Base-by-base conservation (phyloP, 1,284 basidiomycete species). In the Microbotryum saponariae region DNA sequence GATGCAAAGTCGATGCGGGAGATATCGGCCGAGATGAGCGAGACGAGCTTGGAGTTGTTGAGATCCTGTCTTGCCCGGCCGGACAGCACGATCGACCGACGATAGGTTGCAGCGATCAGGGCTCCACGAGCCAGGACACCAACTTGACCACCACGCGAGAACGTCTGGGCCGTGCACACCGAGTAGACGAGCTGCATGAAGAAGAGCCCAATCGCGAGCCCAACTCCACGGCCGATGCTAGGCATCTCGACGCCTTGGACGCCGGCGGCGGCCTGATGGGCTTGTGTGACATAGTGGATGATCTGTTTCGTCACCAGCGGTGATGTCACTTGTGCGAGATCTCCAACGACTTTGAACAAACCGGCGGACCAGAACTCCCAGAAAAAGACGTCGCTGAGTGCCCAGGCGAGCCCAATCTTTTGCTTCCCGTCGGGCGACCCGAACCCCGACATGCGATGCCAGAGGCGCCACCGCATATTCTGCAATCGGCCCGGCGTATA, bases 1-100 rank as follows among this genome's bases (percentile, higher is more conserved):
- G 87, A 87, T 0, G 86, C 83, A 4, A 91, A 96, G 73, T 94
- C 91, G 73, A 96, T 89, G 42, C 91, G 83, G 21, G 85, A 87
- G 27, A 67, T 67, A 73, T 96, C 92, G 0, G 91, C 91, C 7
- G 88, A 91, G 67, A 96, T 92, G 76, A 92, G 89, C 72, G 91
- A 94, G 63, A 92, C 85, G 47, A 92, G 81, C 73, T 86, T 86
- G 49, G 90, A 90, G 70, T 89, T 91, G 1, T 88, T 83, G 25
- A 91, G 47, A 18, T 85, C 85, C 2, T 85, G 83, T n/a, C 92
- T 82, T 12, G 89, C 84, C n/a, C 42, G 51, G 47, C 63, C 63
- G 25, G 51, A 58, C 51, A 67, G 46, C 16, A 79, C 51, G 27
- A 85, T 85, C 3, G 85, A 84, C 18, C 91, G 83, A 14, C 89